Evolutionary conservation across 1,139 yeast species (phyloP).

Genomic region (Saccharomyces hybrid): DNA sequence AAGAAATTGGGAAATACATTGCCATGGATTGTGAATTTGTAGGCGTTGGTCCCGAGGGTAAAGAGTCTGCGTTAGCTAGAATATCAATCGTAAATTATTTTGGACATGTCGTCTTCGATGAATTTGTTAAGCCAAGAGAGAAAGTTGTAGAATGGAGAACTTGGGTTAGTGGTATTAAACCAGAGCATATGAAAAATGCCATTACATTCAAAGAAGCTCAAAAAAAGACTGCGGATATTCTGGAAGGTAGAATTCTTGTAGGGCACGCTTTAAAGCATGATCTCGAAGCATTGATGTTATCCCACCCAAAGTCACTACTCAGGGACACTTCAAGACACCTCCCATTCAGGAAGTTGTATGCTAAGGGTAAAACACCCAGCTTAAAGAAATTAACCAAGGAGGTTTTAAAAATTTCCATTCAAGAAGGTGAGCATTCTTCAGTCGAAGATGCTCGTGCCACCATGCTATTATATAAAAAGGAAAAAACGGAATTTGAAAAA

Average conservation of each 20-base stretch:
- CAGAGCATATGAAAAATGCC: slow-evolving; percentile 62
- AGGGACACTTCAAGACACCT: slow-evolving; percentile 69
- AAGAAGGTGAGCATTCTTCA: slow-evolving; percentile 72
- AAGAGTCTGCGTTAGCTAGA: slow-evolving; percentile 68
- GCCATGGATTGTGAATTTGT: slow-evolving; percentile 95
- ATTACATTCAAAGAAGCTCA: slow-evolving; percentile 62
- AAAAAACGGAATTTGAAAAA: slow-evolving; percentile 55
- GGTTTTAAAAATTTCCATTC: slow-evolving; percentile 57
- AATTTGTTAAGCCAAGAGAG: slow-evolving; percentile 67
- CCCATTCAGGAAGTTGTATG: slow-evolving; percentile 46
- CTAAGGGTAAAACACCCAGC: slow-evolving; percentile 65
- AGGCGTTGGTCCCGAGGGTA: slow-evolving; percentile 74
- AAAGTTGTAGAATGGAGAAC: slow-evolving; percentile 88
- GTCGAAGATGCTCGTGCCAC: slow-evolving; percentile 88
- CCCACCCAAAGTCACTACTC: slow-evolving; percentile 57
- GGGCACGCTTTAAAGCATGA: slow-evolving; percentile 88
- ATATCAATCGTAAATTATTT: slow-evolving; percentile 79
- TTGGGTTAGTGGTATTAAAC: slow-evolving; percentile 84
- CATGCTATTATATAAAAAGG: slow-evolving; percentile 64
- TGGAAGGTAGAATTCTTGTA: slow-evolving; percentile 52
- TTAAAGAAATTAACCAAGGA: slow-evolving; percentile 58
- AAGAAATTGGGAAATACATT: slow-evolving; percentile 58
- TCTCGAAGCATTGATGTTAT: slow-evolving; percentile 54
- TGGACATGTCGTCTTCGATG: slow-evolving; percentile 65
- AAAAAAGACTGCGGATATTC: slow-evolving; percentile 40